Base-by-base conservation (phyloP, 306 rosid genomes). In the Casuarina cunninghamiana region DNA sequence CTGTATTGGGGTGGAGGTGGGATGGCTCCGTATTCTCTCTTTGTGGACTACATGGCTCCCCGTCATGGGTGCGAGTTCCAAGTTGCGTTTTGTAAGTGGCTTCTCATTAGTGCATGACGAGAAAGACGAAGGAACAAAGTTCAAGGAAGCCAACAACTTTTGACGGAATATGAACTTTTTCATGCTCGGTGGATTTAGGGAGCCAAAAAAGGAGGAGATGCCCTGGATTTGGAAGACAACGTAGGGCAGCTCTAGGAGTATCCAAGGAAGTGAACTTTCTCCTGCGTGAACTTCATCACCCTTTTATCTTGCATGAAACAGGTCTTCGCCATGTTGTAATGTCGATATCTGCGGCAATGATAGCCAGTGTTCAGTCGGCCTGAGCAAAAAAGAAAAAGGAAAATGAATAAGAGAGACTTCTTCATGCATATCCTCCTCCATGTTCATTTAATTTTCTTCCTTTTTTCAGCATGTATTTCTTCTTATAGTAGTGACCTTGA, bases 401-500 rank as follows among this genome's bases (percentile, higher is more conserved):
- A 44, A 6, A 44, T 44, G 32, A 26, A 26, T 26, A 26, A 26
- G 48, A 44, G 48, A 44, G 8, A 44, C 8, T 44, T 44, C 8
- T 44, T 6, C 48, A 44, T 44, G 5, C 8, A 9, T 4, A 6
- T 57, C 63, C 63, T 57, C 0, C 1, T n/a, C 19, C 38, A 45
- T n/a, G 10, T 75, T 74, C 8, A 43, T 44, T 38, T 87, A 21
- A 21, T 81, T 60, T 48, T 85, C 37, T 39, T 79, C 37, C 10
- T 77, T 3, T 54, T 50, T 10, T 65, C 83, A 0, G 15, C 69
- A 5, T 65, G 84, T 26, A 80, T 50, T 11, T 84, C 50, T 15
- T 80, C 90, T 0, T 21, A 79, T 46, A 61, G 69, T 19, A 66
- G 73, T 19, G 98, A 92, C 45, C 75, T 90, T 39, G 85, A 90